Base-by-base conservation (phyloP, 1,284 basidiomycete genomes). In the Ganoderma lucidum region DNA sequence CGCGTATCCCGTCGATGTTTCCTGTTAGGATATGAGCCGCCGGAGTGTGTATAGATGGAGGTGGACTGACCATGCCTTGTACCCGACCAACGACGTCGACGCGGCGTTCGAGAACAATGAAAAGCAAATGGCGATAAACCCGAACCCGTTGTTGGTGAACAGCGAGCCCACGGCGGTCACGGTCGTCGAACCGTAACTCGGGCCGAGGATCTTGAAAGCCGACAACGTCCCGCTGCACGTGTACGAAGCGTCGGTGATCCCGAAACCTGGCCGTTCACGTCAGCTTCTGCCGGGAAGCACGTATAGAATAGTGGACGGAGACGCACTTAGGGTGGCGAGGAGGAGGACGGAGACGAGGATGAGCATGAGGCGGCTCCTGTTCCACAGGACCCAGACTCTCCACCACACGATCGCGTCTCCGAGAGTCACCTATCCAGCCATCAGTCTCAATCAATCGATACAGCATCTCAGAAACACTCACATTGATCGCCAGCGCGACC, bases 61-160 rank as follows among this genome's bases (percentile, higher is more conserved):
- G 0, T 3, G 8, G 53, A 35, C 53, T 19, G 15, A 32, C 53
- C 53, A 56, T 17, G 53, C 53, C 17, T 32, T 56, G 30, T 17
- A 56, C 2, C 30, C 53, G 2, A 56, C 53, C 53, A 56, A 32
- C 14, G 6, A 14, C 30, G 53, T 56, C 53, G 53, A 56, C 10
- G 32, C 53, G 30, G 53, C 6, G 6, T 56, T 56, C 15, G 53
- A 56, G 15, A 56, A 19, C 2, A 56, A 6, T 2, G 53, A 56
- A 17, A 56, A 17, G 30, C 30, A 56, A 17, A 56, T 32, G 30
- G 53, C 53, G 17, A 56, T 32, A 30, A 56, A 56, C 32, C 53
- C 53, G 53, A 56, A 56, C 15, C 53, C 53, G 53, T 19, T 56
- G 53, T 56, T 56, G 9, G 53, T 56, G 53, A 56, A 56, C 53